Conservation (phyloP, 331 rosid genomes). For the Ulmus americana region DNA sequence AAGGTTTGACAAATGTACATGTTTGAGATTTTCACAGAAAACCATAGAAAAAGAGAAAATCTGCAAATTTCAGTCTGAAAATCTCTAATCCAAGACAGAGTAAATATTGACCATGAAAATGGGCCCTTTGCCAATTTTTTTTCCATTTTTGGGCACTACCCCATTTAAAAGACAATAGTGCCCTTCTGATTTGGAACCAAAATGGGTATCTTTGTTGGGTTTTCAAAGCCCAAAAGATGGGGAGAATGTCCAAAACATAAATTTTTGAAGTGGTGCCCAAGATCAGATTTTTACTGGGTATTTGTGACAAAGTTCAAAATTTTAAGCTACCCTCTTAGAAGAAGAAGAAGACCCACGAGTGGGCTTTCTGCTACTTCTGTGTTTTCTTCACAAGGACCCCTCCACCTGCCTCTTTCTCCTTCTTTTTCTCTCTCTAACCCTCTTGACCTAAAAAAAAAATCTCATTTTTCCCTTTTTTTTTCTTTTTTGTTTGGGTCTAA, state of each 20-base stretch:
- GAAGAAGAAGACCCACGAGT: constrained; percentile 50
- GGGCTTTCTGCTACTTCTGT: constrained; percentile 28
- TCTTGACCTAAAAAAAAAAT: background rate
- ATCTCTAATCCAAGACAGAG: background rate
- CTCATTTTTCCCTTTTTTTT: constrained; percentile 4
- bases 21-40: background rate
- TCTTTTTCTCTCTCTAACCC: constrained; percentile 7
- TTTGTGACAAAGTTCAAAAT: background rate
- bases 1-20: too few relatives aligned
- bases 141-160: background rate
- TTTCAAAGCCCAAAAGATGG: background rate
- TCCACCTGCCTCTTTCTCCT: background rate
- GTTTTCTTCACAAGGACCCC: constrained; percentile 16
- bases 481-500: background rate
- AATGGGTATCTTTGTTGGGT: constrained; percentile 3
- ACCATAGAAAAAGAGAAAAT: background rate
- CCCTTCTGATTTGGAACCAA: constrained; percentile 1
- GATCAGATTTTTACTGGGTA: background rate
- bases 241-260: constrained; percentile 8
- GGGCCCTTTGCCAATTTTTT: constrained; percentile 1
- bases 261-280: background rate
- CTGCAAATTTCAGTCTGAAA: constrained; percentile 7
- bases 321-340: background rate
- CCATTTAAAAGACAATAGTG: background rate
- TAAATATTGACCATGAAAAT: background rate